Conservation (phyloP, 2,329 filamentous ascomycete genomes). For the Zarea fungicola region DNA sequence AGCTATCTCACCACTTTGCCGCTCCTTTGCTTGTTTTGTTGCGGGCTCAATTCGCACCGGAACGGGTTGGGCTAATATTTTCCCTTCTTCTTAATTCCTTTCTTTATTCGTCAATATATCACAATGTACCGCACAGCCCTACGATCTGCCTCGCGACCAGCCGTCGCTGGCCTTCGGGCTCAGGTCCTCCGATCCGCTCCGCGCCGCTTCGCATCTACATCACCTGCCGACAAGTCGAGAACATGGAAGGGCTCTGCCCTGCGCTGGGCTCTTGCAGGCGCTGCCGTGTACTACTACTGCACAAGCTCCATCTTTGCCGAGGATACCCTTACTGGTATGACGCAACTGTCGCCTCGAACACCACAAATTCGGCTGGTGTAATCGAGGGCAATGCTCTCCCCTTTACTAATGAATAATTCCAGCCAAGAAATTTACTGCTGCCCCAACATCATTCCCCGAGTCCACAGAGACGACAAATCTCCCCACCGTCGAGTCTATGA, state of each 20-base stretch:
- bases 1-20: background rate
- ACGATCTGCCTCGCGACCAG: conserved; percentile 42
- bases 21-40: background rate
- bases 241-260: conserved; percentile 74
- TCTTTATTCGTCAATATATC: background rate
- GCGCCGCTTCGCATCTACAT: conserved; percentile 46
- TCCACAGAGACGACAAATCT: conserved; percentile 36
- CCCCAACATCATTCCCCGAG: conserved; percentile 50
- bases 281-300: conserved; percentile 88
- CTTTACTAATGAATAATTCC: too few species aligned
- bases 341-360: background rate
- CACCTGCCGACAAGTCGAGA: conserved; percentile 59
- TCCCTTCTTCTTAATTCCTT: conserved; percentile 8
- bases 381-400: too few species aligned
- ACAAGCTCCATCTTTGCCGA: conserved; percentile 85
- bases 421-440: conserved; percentile 27
- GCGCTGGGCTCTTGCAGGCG: conserved; percentile 71
- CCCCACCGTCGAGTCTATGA: conserved; percentile 61
- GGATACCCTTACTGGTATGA: conserved; percentile 63
- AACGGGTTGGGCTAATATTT: background rate
- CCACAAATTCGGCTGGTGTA: background rate
- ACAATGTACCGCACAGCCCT: conserved; percentile 50
- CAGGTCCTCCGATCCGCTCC: conserved; percentile 33
- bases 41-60: background rate
- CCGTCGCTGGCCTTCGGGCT: conserved; percentile 37